Evolutionary conservation across 2,329 filamentous ascomycete species (phyloP).

Genomic region (Paecilomyces sp.): DNA sequence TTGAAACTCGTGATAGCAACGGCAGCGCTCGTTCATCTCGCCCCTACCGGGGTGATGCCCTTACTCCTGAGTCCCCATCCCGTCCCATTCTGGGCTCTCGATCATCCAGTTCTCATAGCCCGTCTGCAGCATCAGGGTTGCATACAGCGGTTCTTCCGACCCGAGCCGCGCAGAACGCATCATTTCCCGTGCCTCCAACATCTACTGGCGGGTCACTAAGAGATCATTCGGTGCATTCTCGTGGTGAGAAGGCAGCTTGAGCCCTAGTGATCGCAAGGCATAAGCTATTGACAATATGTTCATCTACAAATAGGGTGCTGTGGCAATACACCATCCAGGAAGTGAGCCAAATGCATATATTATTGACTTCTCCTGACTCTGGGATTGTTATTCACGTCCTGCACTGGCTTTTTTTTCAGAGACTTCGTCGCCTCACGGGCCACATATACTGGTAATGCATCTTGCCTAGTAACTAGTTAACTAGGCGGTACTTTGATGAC

Average conservation of each 20-base stretch:
- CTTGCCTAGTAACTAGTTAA: too few relatives aligned
- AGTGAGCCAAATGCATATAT: background rate
- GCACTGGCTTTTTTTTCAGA: background rate
- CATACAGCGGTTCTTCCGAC: conserved; percentile 58
- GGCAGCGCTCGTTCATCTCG: conserved; percentile 21
- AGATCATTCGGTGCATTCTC: conserved; percentile 10
- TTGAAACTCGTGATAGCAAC: conserved; percentile 32
- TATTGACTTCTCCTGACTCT: background rate
- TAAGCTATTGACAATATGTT: background rate
- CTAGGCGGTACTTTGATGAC: background rate
- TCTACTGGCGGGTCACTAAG: conserved; percentile 19
- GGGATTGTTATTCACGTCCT: background rate
- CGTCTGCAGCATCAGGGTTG: conserved; percentile 25
- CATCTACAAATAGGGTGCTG: background rate
- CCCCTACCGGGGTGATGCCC: conserved; percentile 23
- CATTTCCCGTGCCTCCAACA: conserved; percentile 52
- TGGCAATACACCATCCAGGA: background rate
- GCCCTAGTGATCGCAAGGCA: background rate
- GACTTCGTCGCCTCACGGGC: background rate
- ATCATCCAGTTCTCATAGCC: conserved; percentile 31
- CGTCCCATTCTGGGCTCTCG: conserved; percentile 31
- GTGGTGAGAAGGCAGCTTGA: background rate
- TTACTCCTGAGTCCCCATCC: conserved; percentile 30
- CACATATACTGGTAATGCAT: background rate
- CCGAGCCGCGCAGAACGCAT: conserved; percentile 53